Base-by-base conservation (phyloP, 805 yeast genomes). In the Candida broadrunensis region DNA sequence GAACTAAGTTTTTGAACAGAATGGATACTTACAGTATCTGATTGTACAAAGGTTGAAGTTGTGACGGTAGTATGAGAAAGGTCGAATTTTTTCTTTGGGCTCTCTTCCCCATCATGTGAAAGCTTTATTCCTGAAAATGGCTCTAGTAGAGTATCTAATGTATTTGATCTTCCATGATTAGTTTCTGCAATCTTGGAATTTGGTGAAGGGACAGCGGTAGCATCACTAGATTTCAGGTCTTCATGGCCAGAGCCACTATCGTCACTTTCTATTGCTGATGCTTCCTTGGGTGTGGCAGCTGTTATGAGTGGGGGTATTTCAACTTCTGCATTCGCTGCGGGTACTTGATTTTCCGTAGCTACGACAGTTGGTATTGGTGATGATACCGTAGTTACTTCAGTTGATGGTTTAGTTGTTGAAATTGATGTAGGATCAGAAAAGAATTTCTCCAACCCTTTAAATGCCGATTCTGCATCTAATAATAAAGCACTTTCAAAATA, bases 401-500 rank as follows among this genome's bases (percentile, higher is more conserved):
- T 11, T 3, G 35, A 5, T 14, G 18, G 18, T 15, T n/a, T 14
- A 4, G 32, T 5, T 14, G 32, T 14, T 25, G 29, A 7, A 7
- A 5, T 9, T 5, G 4, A 6, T 8, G 32, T 14, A 8, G 17
- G 12, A 4, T 29, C 32, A n/a, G 32, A 29, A 19, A 61, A 60
- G 45, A 49, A 75, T 40, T 65, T 69, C 42, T 71, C 70, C 39
- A 75, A 62, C 32, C 61, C 62, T 49, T 67, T 57, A 38, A 65
- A 61, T 1, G 81, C 75, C 18, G 65, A 63, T 45, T 73, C 78
- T 2, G 72, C 61, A 46, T 77, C 83, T 38, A 78, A 60, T 21
- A 79, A 56, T 49, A 78, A 53, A 24, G 83, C 73, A 16, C 77
- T 68, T 57, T 79, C 85, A 58, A 79, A 77, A 41, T 79, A 76